A percentile compares a stretch with the other conserved stretches of the same genome.
Conservation (phyloP, 1,284 basidiomycete genomes). For the Cerrena zonata region DNA sequence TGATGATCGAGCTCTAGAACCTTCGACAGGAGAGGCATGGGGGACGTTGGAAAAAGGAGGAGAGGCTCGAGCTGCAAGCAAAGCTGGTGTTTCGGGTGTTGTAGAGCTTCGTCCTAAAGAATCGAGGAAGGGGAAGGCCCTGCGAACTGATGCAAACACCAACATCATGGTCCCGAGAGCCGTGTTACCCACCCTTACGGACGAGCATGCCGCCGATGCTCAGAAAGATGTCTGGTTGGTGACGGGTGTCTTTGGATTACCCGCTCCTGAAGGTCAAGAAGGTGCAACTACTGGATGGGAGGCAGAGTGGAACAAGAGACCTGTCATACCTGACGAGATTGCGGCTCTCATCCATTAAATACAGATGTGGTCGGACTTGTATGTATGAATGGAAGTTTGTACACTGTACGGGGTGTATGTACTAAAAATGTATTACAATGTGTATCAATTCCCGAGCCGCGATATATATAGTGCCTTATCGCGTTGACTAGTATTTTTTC, state of each 20-base stretch:
- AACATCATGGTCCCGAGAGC: slow-evolving; percentile 67
- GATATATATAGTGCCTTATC: too few species aligned
- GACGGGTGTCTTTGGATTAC: slow-evolving; percentile 66
- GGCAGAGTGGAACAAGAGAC: slow-evolving; percentile 48
- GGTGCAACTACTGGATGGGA: slow-evolving; percentile 46
- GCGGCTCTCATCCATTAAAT: slow-evolving; percentile 4
- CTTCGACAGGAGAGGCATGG: slow-evolving; percentile 35
- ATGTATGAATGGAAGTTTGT: not conserved
- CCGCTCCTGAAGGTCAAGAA: slow-evolving; percentile 34
- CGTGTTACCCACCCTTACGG: slow-evolving; percentile 60
- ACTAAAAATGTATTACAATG: too few species aligned
- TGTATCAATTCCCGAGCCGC: too few species aligned
- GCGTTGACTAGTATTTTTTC: too few species aligned
- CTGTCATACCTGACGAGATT: slow-evolving; percentile 42
- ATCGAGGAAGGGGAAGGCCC: slow-evolving; percentile 38
- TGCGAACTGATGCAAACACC: slow-evolving; percentile 69
- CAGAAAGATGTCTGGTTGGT: slow-evolving; percentile 49
- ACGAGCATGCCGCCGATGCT: slow-evolving; percentile 37
- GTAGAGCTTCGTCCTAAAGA: slow-evolving; percentile 37
- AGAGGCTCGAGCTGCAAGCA: slow-evolving; percentile 50
- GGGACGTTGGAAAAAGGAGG: slow-evolving; percentile 42
- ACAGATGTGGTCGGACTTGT: not conserved
- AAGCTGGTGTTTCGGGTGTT: slow-evolving; percentile 60
- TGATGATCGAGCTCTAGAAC: slow-evolving; percentile 49
- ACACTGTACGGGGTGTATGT: too few species aligned